Conservation (phyloP, 306 rosid species). For the Acmispon strigosus region DNA sequence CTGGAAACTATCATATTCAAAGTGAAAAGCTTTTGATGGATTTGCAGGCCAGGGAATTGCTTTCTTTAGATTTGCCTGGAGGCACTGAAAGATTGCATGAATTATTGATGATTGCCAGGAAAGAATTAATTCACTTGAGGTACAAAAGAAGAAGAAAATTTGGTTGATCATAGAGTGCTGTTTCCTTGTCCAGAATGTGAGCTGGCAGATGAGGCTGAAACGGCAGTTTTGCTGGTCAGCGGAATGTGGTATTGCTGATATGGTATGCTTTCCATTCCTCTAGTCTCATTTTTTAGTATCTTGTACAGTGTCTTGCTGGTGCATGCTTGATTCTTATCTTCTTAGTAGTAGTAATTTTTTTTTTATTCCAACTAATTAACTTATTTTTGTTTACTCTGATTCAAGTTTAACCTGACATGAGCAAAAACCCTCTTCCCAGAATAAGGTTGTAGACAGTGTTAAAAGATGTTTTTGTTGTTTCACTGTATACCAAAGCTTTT, state of each 20-base stretch:
- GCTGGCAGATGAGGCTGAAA: slow-evolving; percentile 6
- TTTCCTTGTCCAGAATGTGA: not conserved
- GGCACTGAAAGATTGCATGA: slow-evolving; percentile 27
- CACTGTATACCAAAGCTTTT: too few species aligned
- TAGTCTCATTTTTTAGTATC: slow-evolving; percentile 2
- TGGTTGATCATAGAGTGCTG: slow-evolving; percentile 3
- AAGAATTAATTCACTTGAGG: slow-evolving; percentile 30
- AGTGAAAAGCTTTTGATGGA: slow-evolving; percentile 52
- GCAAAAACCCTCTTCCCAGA: not conserved
- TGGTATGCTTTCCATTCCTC: slow-evolving; percentile 18
- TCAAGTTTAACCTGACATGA: slow-evolving; percentile 10
- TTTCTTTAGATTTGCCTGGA: slow-evolving; percentile 30
- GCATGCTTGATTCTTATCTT: too few species aligned
- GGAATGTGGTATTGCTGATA: not conserved
- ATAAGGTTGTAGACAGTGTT: too few species aligned
- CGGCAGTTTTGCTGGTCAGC: not conserved
- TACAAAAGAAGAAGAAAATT: slow-evolving; percentile 23
- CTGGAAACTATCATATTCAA: slow-evolving; percentile 26
- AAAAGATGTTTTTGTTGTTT: too few species aligned
- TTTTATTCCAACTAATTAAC: not conserved
- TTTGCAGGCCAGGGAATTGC: slow-evolving; percentile 45
- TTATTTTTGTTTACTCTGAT: not conserved
- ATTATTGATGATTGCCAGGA: slow-evolving; percentile 34
- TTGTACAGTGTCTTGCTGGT: not conserved
- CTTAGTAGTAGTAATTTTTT: too few species aligned